Base-by-base conservation (phyloP, 257 asterid genomes). In the Galeopsis tetrahit region DNA sequence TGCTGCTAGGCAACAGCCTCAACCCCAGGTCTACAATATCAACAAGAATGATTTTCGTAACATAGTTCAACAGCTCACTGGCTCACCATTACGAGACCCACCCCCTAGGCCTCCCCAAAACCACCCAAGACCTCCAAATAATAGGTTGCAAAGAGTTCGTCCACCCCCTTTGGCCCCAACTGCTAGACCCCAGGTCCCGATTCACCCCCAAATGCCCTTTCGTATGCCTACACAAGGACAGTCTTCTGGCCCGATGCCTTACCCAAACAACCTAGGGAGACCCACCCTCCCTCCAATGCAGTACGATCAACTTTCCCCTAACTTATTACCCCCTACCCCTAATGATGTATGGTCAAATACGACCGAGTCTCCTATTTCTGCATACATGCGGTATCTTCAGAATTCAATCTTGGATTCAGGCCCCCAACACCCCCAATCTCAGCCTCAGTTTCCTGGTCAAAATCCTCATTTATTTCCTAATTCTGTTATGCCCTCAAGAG, bases 1-100 rank as follows among this genome's bases (percentile, higher is more conserved):
- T 70, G 66, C 87, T 76, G 83, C 82, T 13, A 85, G 90, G 85
- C 98, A 81, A 76, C 98, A 87, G 78, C 88, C 96, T 60, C 97
- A 90, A 59, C 97, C 97, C 56, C 97, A 86, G 74, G 98, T 93
- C 35, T 93, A 93, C 84, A 93, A 90, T 58, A 90, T 93, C 6
- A 86, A 90, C 89, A 93, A 90, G 90, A 92, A 88, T 39, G 96
- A 92, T 85, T 92, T 92, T 39, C 81, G 98, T n/a, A 84, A 84
- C 71, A 65, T 93, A 38, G 98, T 93, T 81, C 98, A 93, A 68
- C 93, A 86, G 79, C 85, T 91, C 49, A 93, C 98, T 0, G 98
- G 98, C 39, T 93, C 98, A 0, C 98, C 98, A 2, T 70, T 82
- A 5, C 91, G 89, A 3, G 97, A 87, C 31, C 78, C 86, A 4